Percentiles rank a stretch among this genome's conserved stretches.
These are phyloP conservation scores for Leishmania mexicana DNA, from an alignment of 208 protist genomes.

Conservation along the genomic window DNA sequence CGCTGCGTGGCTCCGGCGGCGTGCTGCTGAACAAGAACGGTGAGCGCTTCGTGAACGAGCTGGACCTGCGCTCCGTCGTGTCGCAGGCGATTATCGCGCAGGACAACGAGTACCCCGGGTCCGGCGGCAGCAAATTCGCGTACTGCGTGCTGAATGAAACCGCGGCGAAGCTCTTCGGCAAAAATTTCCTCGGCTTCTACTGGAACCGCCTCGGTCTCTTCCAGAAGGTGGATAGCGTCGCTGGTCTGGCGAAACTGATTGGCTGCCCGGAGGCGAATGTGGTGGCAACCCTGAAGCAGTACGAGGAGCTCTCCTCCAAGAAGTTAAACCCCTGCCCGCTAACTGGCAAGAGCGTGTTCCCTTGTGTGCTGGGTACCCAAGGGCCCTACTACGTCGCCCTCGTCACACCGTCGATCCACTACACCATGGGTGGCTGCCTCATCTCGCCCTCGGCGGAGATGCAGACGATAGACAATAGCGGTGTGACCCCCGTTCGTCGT, in stretches of 20 bases:
- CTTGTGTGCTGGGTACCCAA: conserved; percentile 56
- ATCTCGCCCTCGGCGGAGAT: conserved; percentile 89
- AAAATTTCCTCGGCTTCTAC: conserved; percentile 83
- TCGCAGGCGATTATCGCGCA: conserved; percentile 88
- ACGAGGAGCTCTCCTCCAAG: conserved; percentile 50
- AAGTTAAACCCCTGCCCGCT: conserved; percentile 40
- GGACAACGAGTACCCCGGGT: conserved; percentile 65
- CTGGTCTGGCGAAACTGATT: conserved; percentile 69
- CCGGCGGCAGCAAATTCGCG: conserved; percentile 65
- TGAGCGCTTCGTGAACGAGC: conserved; percentile 95
- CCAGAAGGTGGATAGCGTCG: conserved; percentile 48
- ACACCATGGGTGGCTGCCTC: conserved; percentile 96
- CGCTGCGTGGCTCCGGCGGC: conserved; percentile 94
- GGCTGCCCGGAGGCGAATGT: conserved; percentile 50
- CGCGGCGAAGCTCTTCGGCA: conserved; percentile 75
- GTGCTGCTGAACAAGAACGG: conserved; percentile 93
- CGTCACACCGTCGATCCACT: conserved; percentile 96
- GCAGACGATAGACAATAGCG: conserved; percentile 47
- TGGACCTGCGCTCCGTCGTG: conserved; percentile 94
- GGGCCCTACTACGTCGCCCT: conserved; percentile 83
- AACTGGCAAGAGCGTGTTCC: conserved; percentile 88
- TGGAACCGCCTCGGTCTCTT: conserved; percentile 80
- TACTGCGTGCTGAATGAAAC: conserved; percentile 88
- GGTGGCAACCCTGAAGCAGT: conserved; percentile 53
- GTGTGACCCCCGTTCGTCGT: conserved; percentile 34